These are phyloP conservation scores for Pseudogymnoascus sp. DNA, from an alignment of 2,329 filamentous ascomycete genomes.

Conservation along the genomic window DNA sequence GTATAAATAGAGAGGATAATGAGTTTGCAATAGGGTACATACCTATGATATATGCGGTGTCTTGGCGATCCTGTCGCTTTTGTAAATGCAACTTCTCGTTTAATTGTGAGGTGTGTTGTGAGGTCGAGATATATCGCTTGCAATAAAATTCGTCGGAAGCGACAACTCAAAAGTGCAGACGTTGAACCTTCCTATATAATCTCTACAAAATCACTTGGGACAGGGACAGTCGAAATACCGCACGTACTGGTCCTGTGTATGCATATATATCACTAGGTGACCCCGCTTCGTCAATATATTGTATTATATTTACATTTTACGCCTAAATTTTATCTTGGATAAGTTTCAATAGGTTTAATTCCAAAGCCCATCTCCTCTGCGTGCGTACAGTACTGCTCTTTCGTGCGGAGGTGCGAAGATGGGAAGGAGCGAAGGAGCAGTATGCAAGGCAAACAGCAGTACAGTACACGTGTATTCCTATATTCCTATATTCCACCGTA, in stretches of 20 bases:
- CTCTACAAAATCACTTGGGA: not conserved
- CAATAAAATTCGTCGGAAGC: not conserved
- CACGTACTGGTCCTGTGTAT: not conserved
- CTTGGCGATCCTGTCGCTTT: not conserved
- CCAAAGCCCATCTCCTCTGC: not conserved
- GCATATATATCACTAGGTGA: not conserved
- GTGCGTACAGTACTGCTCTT: not conserved
- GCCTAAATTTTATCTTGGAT: not conserved
- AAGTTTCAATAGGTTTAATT: not conserved
- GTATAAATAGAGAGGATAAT: not conserved
- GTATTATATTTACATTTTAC: not conserved
- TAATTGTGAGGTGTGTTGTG: not conserved
- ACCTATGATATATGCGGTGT: not conserved
- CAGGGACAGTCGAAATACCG: not conserved
- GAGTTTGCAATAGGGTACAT: not conserved
- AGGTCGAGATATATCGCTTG: not conserved
- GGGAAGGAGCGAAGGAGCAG: no score
- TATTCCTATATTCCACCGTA: no score
- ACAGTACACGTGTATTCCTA: not conserved
- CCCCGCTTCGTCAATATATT: not conserved
- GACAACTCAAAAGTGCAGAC: not conserved
- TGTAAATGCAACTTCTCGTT: not conserved
- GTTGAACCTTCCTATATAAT: not conserved
- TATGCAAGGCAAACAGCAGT: not conserved
- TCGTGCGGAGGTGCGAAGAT: not conserved